Percentiles rank a stretch among this genome's conserved stretches.
Evolutionary conservation across 2,329 filamentous ascomycete species (phyloP).

Genomic region (Amesomyces nigricolor): DNA sequence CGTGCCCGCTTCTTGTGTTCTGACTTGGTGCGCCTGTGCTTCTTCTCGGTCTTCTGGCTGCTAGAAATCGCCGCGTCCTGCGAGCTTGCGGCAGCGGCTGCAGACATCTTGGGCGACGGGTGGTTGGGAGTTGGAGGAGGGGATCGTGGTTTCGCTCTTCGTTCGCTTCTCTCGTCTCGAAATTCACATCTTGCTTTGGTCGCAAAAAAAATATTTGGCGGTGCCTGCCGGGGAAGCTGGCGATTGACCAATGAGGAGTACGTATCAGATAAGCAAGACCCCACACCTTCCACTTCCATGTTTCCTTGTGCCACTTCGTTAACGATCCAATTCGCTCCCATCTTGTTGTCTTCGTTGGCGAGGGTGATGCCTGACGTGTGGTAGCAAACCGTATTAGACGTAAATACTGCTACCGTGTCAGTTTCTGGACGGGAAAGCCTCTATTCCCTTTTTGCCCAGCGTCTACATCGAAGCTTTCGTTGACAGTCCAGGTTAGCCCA

Average conservation of each 20-base stretch:
- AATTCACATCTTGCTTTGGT: background rate
- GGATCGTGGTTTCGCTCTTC: background rate
- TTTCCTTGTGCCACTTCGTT: too few species aligned
- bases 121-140: background rate
- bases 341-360: too few species aligned
- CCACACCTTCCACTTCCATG: background rate
- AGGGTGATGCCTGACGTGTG: too few species aligned
- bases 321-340: too few species aligned
- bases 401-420: too few species aligned
- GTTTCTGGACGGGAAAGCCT: too few species aligned
- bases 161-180: background rate
- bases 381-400: too few species aligned
- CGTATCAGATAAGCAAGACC: background rate
- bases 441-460: too few species aligned
- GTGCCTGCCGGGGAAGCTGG: slow-evolving; percentile 16
- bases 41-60: slow-evolving; percentile 35
- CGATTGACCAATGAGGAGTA: slow-evolving; percentile 7
- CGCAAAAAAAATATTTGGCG: slow-evolving; percentile 23
- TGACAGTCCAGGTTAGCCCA: too few species aligned
- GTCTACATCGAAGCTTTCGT: too few species aligned
- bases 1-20: slow-evolving; percentile 38
- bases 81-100: slow-evolving; percentile 12
- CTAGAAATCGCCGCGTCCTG: slow-evolving; percentile 6
- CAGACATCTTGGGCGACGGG: slow-evolving; percentile 20
- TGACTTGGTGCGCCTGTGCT: slow-evolving; percentile 28